Conservation (phyloP, 768 basidiomycete species). For the Lactifluus echinatus region DNA sequence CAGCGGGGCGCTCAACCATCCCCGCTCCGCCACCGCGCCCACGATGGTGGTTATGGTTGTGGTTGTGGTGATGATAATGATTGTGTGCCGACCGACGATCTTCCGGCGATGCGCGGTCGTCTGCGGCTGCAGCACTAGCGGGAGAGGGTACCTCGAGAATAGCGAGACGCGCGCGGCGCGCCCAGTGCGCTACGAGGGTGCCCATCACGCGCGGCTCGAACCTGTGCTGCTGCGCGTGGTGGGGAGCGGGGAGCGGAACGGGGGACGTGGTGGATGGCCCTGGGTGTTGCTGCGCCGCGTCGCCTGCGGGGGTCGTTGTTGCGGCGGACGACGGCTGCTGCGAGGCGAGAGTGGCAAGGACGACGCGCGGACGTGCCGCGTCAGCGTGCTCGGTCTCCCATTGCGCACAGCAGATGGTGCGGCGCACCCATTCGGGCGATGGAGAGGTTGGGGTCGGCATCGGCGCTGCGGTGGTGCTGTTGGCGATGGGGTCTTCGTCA, state of each 20-base stretch:
- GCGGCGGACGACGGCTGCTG: neutral
- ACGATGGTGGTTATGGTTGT: slow-evolving; percentile 17
- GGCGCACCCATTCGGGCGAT: slow-evolving; percentile 78
- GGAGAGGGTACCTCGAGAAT: slow-evolving; percentile 47
- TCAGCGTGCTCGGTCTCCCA: slow-evolving; percentile 61
- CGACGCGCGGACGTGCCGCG: slow-evolving; percentile 38
- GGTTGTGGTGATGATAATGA: too few relatives aligned
- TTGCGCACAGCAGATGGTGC: slow-evolving; percentile 73
- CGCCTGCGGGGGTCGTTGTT: neutral
- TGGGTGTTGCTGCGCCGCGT: neutral
- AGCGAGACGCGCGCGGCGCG: slow-evolving; percentile 48
- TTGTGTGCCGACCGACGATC: too few relatives aligned
- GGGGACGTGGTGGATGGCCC: slow-evolving; percentile 32
- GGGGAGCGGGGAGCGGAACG: slow-evolving; percentile 59
- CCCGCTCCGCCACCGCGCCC: slow-evolving; percentile 27
- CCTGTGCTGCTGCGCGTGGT: slow-evolving; percentile 33
- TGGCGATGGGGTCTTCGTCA: slow-evolving; percentile 25
- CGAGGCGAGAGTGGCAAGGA: slow-evolving; percentile 43
- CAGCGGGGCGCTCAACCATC: slow-evolving; percentile 74
- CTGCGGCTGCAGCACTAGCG: slow-evolving; percentile 1
- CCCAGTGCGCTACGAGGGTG: slow-evolving; percentile 58
- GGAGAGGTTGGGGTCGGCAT: slow-evolving; percentile 24
- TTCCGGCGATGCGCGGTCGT: slow-evolving; percentile 23
- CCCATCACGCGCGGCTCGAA: slow-evolving; percentile 61
- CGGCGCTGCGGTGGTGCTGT: slow-evolving; percentile 22